A percentile compares a stretch with the other conserved stretches of the same genome.
Evolutionary conservation across 2,329 filamentous ascomycete species (phyloP).

Genomic region (Camptophora hylomeconis): DNA sequence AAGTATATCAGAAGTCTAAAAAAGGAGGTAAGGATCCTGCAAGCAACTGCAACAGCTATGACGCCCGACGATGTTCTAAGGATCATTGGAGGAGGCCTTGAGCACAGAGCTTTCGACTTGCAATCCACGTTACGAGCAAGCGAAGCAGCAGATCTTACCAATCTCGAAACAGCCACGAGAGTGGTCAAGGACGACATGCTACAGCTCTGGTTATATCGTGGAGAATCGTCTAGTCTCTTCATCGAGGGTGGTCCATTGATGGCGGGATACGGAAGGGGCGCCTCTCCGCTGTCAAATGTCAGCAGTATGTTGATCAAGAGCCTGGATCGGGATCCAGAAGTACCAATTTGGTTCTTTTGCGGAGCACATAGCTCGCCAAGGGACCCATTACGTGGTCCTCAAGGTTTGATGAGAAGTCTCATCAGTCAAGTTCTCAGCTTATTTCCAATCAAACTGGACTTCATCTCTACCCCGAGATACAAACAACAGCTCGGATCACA

Average conservation of each 20-base stretch:
- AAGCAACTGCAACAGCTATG: conserved; percentile 2
- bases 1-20: conserved; percentile 6
- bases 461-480: conserved; percentile 1
- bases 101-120: conserved; percentile 2
- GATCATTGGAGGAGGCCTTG: conserved; percentile 3
- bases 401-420: conserved; percentile 7
- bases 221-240: conserved; percentile 2
- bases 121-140: conserved; percentile 2
- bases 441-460: conserved; percentile 2
- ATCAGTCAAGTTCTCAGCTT: conserved; percentile 3
- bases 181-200: conserved; percentile 3
- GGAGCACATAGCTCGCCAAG: conserved; percentile 3
- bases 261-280: conserved; percentile 1
- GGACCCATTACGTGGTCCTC: conserved; percentile 6
- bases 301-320: conserved; percentile 4
- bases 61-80: conserved; percentile 5
- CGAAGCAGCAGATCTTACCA: too few species aligned
- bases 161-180: too few species aligned
- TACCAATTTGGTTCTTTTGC: conserved; percentile 6
- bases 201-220: conserved; percentile 4
- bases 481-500: conserved; percentile 4
- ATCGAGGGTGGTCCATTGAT: conserved; percentile 4
- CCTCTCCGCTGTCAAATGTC: conserved; percentile 4
- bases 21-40: conserved; percentile 2
- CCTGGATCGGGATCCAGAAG: conserved; percentile 3